Base-by-base conservation (phyloP, 1,284 basidiomycete species). In the Fomitopsis pinicola region DNA sequence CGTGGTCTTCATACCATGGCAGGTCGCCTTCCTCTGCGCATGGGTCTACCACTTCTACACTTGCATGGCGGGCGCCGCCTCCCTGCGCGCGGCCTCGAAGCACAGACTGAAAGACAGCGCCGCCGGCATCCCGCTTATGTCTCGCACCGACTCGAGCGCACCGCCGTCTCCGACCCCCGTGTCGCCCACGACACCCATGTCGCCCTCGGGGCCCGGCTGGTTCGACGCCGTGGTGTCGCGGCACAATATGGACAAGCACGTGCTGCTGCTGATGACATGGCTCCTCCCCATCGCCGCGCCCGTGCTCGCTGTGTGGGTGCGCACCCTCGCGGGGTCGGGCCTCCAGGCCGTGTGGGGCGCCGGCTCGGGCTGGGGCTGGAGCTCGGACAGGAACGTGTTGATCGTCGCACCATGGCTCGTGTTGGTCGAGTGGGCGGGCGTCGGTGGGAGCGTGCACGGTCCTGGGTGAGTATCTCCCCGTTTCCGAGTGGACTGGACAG, bases 301-400 rank as follows among this genome's bases (percentile, higher is more conserved):
- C 0, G 88, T 91, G 6, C 78, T 98, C 19, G 86, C 87, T 0
- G 94, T 97, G 0, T 99, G 96, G 96, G 88, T 89, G 1, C 86
- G 95, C 59, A 97, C 95, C 57, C 73, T 93, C 9, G 77, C 82
- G 19, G 89, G 87, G 12, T 38, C 59, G 15, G 59, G 59, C n/a
- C 28, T 60, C 5, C 33, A 50, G 36, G 59, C 59, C 12, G 45
- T 60, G n/a, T 60, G 59, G 59, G 59, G 52, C 2, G 88, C 89
- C n/a, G 90, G 90, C 1, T 77, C 84, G 45, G 88, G 83, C 9
- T 84, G 86, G 4, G 89, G 88, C 2, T 92, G 92, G 67, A 82
- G 87, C 59, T 88, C 89, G 0, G 92, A 95, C 69, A 91, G 94
- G 69, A 86, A 87, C 69, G 81, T 91, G 60, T 64, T 89, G 36